Evolutionary conservation across 805 yeast species (phyloP), one percentile per base, ranked within the genome.

Genomic region (Saccharomyces jurei): DNA sequence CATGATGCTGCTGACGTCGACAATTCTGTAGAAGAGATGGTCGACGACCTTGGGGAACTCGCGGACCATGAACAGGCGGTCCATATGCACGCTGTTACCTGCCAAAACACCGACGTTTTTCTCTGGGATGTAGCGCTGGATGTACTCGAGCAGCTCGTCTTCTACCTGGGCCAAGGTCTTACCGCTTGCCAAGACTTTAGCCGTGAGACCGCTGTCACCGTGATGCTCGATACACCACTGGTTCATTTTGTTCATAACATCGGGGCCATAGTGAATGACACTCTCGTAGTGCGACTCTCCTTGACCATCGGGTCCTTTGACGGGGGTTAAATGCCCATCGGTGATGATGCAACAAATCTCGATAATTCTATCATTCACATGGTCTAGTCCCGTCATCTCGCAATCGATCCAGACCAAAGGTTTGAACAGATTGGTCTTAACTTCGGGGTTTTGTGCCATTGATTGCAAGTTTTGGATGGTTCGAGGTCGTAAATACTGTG

Each of bases 351-450:
- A 90, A 67, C 97, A 89, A 28, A 94, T 84, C 70, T 94, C 99
- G 56, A 94, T 87, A 61, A 94, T 91, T 55, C 80, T 82, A 67
- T 94, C 98, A n/a, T 77, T 76, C 50, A 72, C 69, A n/a, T 84
- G 82, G 62, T 92, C 86, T 44, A 94, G 73, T 0, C 99, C 99
- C 0, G 99, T 94, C 99, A 94, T 94, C 69, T 94, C 99, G 71
- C 98, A 94, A 72, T 94, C 99, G 17, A 94, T 78, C 99, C 99
- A 94, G 3, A 94, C 95, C 21, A 92, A 75, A 6, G 80, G 79
- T 49, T 71, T 67, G 58, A 54, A 63, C 26, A 53, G 56, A 41
- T 60, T 51, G 44, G 44, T 36, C 9, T 36, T 36, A 17, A 17
- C 25, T 36, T 36, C 44, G 13, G 44, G 44, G 3, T 21, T 41